Evolutionary conservation across 805 yeast species (phyloP), one percentile per base, ranked within the genome.

Genomic region (Zygoascus bituminiphila): DNA sequence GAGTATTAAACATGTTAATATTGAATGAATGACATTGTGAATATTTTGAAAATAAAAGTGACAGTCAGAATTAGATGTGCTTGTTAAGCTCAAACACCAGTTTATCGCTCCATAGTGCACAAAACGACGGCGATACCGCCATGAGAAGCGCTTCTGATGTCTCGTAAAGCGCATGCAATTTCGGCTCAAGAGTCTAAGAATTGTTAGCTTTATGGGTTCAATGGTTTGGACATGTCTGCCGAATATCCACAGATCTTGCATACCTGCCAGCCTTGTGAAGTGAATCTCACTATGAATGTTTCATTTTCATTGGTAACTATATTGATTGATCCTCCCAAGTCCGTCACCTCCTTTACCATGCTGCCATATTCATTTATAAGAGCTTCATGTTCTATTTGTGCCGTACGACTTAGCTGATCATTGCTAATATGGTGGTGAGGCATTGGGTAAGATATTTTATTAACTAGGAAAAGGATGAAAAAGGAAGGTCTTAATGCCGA

Each of bases 121-220:
- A 25, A 47, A 62, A 62, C 40, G 25, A 33, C 1, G 61, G 59
- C n/a, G 65, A 62, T 10, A 42, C 36, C 9, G 21, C 47, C 62
- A 60, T 57, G 24, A 62, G 51, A 36, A 64, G 54, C 7, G 61
- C 58, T 47, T 67, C 71, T 19, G 57, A 46, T 2, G 65, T 56
- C 38, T 65, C 67, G 49, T 49, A 65, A 17, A 14, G 22, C 10
- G 20, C 9, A 14, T 36, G 21, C 10, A 20, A 17, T 5, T 5
- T 15, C 14, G 39, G 39, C 12, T 36, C 39, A 17, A 9, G 14
- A 17, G 17, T 36, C 39, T 36, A 26, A 14, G 14, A 9, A 26
- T 26, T 26, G 14, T 9, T 26, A 9, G 33, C 14, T 9, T 14
- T 26, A 9, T 14, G 33, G 9, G 14, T 26, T 17, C n/a, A n/a